Evolutionary conservation across 768 basidiomycete species (phyloP), one percentile per base, ranked within the genome.

Genomic region (Porpolomopsis calyptriformis): DNA sequence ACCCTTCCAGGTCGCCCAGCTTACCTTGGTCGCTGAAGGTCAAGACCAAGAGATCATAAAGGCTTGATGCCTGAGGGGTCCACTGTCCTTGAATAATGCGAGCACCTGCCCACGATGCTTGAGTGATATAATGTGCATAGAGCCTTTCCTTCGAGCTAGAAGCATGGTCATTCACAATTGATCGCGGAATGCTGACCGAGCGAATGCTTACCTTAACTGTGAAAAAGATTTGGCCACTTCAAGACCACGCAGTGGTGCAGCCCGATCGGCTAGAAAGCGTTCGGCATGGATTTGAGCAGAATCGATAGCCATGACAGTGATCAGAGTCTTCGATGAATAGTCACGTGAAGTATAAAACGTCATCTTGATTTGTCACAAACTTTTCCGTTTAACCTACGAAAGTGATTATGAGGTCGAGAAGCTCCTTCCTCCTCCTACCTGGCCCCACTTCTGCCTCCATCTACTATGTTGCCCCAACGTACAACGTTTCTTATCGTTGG

Each of bases 81-180:
- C 83, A 88, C 67, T 91, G 87, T 37, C 69, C 81, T 65, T 87
- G 83, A 45, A 89, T 84, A 62, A 92, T 83, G 33, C 83, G 73
- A 41, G 77, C 84, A 23, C 89, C 89, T 0, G 84, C 84, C 89
- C 89, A 92, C 1, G 80, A 78, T 4, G 87, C 88, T 52, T 76
- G 56, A 16, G 71, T 73, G 11, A 88, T 42, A 56, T 74, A 79
- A 61, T 91, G 85, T 2, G 82, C 74, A 55, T 92, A 92, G 49
- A 80, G 73, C 65, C 86, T 83, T 57, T 91, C 88, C 53, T 72
- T 73, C 4, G 75, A 66, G 43, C 86, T 90, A 46, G 8, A 45
- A 16, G 36, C 22, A 45, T n/a, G 31, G 38, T 23, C 16, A 42
- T 48, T 49, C 39, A 46, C 45, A 35, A 52, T 47, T 39, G n/a